Percentiles rank a stretch among this genome's conserved stretches.
Evolutionary conservation across 139 green algal species (phyloP).

Genomic region (Yamagishiella unicocca): DNA sequence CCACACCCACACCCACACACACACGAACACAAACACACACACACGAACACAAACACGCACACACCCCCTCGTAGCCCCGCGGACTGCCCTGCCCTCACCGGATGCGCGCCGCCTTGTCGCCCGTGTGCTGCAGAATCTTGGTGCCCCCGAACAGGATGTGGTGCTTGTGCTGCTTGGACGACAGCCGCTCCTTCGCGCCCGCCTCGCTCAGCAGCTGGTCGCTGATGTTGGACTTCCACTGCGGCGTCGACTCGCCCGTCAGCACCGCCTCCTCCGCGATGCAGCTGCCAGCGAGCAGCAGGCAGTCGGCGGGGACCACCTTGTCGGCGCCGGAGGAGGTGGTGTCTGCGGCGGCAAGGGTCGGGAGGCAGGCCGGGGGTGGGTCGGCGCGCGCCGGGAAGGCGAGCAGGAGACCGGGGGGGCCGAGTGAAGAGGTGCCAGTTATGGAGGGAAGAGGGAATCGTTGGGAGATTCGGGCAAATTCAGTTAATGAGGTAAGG

Average conservation of each 20-base stretch:
- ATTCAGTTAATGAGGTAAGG: too few relatives aligned
- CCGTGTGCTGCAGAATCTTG: conserved; percentile 89
- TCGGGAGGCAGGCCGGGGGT: not conserved
- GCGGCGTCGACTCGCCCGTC: conserved; percentile 92
- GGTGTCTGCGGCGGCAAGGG: not conserved
- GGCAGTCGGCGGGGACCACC: conserved; percentile 89
- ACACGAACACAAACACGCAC: too few relatives aligned
- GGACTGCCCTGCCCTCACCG: conserved; percentile 28
- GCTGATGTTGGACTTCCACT: conserved; percentile 84
- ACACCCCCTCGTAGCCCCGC: too few relatives aligned
- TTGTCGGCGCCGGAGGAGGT: conserved; percentile 49
- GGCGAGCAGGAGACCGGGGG: not conserved
- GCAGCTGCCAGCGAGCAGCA: conserved; percentile 92
- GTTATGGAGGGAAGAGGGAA: too few relatives aligned
- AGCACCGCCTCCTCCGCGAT: conserved; percentile 98
- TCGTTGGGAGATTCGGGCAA: too few relatives aligned
- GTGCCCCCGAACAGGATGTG: conserved; percentile 97
- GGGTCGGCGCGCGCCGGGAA: too few relatives aligned
- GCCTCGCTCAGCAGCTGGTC: conserved; percentile 27
- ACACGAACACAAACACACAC: too few relatives aligned
- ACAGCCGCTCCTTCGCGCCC: conserved; percentile 59
- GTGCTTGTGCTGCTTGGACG: conserved; percentile 85
- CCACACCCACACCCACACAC: too few relatives aligned
- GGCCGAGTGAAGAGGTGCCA: too few relatives aligned
- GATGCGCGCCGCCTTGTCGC: conserved; percentile 73